phyloP scores from a whole-genome alignment of 768 basidiomycete genomes.

The Tulasnella sp. region DNA sequence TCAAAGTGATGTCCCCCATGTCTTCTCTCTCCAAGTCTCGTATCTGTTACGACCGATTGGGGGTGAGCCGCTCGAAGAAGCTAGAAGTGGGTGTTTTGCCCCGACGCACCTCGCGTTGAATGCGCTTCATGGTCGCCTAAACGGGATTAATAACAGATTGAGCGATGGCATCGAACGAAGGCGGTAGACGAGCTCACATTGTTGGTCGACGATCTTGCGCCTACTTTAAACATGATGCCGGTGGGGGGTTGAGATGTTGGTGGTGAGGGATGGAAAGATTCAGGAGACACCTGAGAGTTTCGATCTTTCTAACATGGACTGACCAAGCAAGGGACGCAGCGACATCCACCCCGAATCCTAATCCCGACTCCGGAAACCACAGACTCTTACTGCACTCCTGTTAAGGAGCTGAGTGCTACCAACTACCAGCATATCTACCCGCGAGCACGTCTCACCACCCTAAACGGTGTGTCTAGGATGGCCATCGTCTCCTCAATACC shows the following conservation, averaged over 20 bases:
- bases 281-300: background rate
- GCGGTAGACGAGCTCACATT: background rate
- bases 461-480: conserved; percentile 13
- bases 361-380: conserved; percentile 14
- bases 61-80: background rate
- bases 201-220: conserved; percentile 21
- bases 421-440: background rate
- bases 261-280: background rate
- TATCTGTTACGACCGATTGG: conserved; percentile 44
- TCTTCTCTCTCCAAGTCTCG: conserved; percentile 82
- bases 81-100: background rate
- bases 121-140: conserved; percentile 68
- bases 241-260: background rate
- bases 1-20: conserved; percentile 69
- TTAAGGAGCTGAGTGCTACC: background rate
- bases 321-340: conserved; percentile 25
- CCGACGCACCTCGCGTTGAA: conserved; percentile 63
- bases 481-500: conserved; percentile 29
- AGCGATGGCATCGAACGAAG: background rate
- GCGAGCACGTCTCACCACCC: conserved; percentile 7
- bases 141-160: conserved; percentile 4
- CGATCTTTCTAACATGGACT: conserved; percentile 12
- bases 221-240: conserved; percentile 14
- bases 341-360: conserved; percentile 21
- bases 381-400: background rate